Base-by-base conservation (phyloP, 2,329 filamentous ascomycete genomes). In the Colletotrichum gigasporum region DNA sequence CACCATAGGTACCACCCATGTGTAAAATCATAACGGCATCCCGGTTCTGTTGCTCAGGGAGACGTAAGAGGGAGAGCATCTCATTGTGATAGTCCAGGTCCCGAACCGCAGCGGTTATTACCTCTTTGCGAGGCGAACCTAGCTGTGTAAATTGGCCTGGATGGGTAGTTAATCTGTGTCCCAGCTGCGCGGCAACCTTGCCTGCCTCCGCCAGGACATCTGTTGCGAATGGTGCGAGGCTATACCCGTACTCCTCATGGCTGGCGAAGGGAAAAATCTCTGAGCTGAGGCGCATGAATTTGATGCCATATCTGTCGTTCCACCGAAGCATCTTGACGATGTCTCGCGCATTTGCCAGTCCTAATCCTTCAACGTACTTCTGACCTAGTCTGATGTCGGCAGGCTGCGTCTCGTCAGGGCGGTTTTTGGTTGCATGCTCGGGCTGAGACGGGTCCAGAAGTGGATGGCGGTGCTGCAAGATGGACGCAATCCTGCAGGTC, bases 211-310 rank as follows among this genome's bases (percentile, higher is more conserved):
- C 90, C 9, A 98, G 82, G 0, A 86, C 88, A 12, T 94, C 90
- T 0, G 91, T 87, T 0, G 94, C 95, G 74, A 97, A 97, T 0
- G 92, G 90, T 0, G 89, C 90, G 11, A 98, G 83, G 69, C 88
- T 91, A 76, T 98, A 98, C 0, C 94, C 95, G 69, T 97, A 91
- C 66, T 93, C 91, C 22, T 87, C 85, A 72, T 98, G 95, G 68
- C 92, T 96, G 2, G 95, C 95, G 75, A 97, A 97, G 0, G 95
- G 95, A 68, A 98, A 98, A 92, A 97, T 97, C 70, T 97, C 95
- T 57, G 93, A 97, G 69, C 93, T 97, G 18, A 98, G 82, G 1
- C 95, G 88, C 87, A 98, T 88, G 75, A 98, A 97, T 69, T 89
- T 94, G 78, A 98, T 98, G 37, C 91, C 90, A 68, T 95, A 97